Evolutionary conservation across 2,329 filamentous ascomycete genomes (phyloP).

Genomic region (Fusarium sp.): DNA sequence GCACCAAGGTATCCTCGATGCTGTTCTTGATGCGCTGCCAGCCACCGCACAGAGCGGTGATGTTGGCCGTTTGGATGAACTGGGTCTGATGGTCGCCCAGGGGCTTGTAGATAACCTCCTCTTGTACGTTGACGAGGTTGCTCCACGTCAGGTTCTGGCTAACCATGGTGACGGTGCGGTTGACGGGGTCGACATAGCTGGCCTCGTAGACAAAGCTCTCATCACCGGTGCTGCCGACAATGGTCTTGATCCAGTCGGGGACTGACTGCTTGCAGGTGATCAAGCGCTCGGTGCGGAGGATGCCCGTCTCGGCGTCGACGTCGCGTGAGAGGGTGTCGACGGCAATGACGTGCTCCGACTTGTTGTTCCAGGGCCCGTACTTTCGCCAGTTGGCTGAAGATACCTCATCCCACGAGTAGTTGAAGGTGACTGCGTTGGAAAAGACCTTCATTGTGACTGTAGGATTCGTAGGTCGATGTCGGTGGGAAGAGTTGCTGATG

Average conservation of each 20-base stretch:
- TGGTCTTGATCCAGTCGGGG: constrained; percentile 82
- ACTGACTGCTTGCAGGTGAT: constrained; percentile 73
- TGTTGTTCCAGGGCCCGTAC: constrained; percentile 99
- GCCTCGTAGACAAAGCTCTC: constrained; percentile 94
- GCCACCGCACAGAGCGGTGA: constrained; percentile 93
- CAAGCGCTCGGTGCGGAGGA: constrained; percentile 71
- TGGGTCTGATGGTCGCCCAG: constrained; percentile 71
- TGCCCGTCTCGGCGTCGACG: constrained; percentile 67
- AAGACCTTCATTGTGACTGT: constrained; percentile 88
- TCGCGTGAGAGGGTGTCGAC: constrained; percentile 89
- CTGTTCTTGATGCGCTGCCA: constrained; percentile 98
- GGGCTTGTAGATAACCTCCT: constrained; percentile 90
- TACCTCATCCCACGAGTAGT: constrained; percentile 99
- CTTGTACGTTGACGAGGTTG: constrained; percentile 90
- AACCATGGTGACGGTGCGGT: constrained; percentile 94
- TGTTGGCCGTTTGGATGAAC: constrained; percentile 90
- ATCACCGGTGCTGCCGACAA: constrained; percentile 80
- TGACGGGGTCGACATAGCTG: constrained; percentile 87
- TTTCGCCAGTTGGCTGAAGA: constrained; percentile 98
- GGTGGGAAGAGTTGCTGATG: not conserved
- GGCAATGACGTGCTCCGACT: constrained; percentile 94
- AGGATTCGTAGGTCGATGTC: constrained; percentile 5
- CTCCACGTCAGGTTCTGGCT: constrained; percentile 94
- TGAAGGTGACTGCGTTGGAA: constrained; percentile 86
- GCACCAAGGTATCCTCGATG: constrained; percentile 92